Base-by-base conservation (phyloP, 306 rosid species). In the Clitoria ternatea region DNA sequence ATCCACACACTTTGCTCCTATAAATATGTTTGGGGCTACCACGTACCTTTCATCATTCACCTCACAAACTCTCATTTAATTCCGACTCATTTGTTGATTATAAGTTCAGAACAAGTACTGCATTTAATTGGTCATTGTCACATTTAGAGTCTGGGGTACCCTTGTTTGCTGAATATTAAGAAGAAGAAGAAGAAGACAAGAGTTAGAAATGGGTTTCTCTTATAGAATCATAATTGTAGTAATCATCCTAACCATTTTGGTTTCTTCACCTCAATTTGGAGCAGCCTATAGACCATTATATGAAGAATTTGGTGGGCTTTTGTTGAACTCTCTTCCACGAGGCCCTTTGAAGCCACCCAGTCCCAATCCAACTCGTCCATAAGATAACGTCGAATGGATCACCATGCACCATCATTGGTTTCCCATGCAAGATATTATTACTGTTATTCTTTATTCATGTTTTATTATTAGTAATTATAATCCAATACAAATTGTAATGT, bases 241-340 rank as follows among this genome's bases (percentile, higher is more conserved):
- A 22, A 26, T 77, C 27, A 53, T 54, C 14, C 18, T 72, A 24
- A 17, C 49, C n/a, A 52, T 61, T 36, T 47, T 85, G 32, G 53
- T 77, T 54, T 73, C 52, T 23, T 77, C 20, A 22, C 37, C 77
- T 35, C 54, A 75, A 15, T 12, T 61, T 10, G 90, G 70, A 64
- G 80, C 53, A 49, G 44, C 43, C 45, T 0, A 19, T 5, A 86
- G 87, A 63, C 40, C 40, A 17, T 40, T 62, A 39, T 66, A 20
- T 13, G 71, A 37, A 72, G 81, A 75, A n/a, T 15, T 53, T 48
- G 26, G n/a, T 24, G 73, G 78, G 29, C 55, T 75, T 22, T 73
- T 70, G 19, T 39, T 80, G 71, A 78, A 76, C 52, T 22, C 61
- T 13, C 79, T 87, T 44, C 82, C 40, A 20, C 77, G 69, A 24